A percentile compares a stretch with the other conserved stretches of the same genome.
Evolutionary conservation across 2,329 filamentous ascomycete species (phyloP).

Genomic region (Neonectria magnoliae): DNA sequence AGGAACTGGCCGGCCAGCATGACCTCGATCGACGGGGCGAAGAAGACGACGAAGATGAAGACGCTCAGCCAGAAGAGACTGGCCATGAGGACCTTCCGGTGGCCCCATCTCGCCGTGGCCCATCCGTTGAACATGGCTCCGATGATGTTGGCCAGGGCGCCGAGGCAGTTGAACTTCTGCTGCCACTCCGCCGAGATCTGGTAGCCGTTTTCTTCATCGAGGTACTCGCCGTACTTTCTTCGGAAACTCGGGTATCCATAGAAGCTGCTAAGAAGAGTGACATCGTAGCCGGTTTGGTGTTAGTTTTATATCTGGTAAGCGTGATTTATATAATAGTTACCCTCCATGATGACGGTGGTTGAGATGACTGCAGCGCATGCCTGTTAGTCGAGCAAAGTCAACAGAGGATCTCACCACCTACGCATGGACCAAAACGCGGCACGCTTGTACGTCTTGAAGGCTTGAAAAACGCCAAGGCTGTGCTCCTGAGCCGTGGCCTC

Average conservation of each 20-base stretch:
- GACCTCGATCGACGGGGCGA: slow-evolving; percentile 55
- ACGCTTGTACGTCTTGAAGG: slow-evolving; percentile 52
- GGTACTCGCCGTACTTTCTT: slow-evolving; percentile 52
- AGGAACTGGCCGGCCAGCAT: slow-evolving; percentile 58
- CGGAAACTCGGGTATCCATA: slow-evolving; percentile 55
- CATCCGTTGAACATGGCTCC: slow-evolving; percentile 55
- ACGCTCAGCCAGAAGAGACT: slow-evolving; percentile 53
- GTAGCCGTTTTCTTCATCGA: slow-evolving; percentile 49
- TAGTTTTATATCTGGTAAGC: too few relatives aligned
- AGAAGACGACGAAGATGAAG: slow-evolving; percentile 61
- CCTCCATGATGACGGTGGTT: slow-evolving; percentile 60
- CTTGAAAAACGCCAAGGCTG: slow-evolving; percentile 47
- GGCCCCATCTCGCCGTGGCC: slow-evolving; percentile 54
- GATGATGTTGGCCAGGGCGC: slow-evolving; percentile 50
- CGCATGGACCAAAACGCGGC: slow-evolving; percentile 54
- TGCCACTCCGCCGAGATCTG: slow-evolving; percentile 64
- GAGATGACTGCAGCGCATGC: slow-evolving; percentile 49
- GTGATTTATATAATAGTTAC: too few relatives aligned
- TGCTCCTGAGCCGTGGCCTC: slow-evolving; percentile 51
- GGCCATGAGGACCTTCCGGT: slow-evolving; percentile 55
- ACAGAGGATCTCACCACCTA: slow-evolving; percentile 35
- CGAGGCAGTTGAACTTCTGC: slow-evolving; percentile 54
- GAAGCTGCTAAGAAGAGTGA: slow-evolving; percentile 58
- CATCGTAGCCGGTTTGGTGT: slow-evolving; percentile 49
- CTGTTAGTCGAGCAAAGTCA: slow-evolving; percentile 15